These are phyloP conservation scores for Pestalotiopsis sp. DNA, from an alignment of 2,329 filamentous ascomycete species.

Conservation along the genomic window DNA sequence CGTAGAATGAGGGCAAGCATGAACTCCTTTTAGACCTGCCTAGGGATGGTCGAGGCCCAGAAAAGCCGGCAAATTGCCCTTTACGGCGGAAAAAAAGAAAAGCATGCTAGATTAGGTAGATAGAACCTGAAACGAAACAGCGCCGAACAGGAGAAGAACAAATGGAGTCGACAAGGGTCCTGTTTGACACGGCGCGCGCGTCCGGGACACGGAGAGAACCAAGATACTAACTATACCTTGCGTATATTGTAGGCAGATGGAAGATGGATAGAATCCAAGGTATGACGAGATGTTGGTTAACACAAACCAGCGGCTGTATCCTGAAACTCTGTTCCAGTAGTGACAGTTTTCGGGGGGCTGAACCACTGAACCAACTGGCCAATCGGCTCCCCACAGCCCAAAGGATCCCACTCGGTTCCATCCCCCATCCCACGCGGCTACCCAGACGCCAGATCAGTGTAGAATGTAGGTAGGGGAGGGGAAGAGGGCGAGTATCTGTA, in stretches of 20 bases:
- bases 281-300: not conserved
- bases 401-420: not conserved
- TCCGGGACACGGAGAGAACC: not conserved
- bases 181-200: not conserved
- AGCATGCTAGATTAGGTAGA: not conserved
- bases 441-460: not conserved
- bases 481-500: not conserved
- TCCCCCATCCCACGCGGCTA: not conserved
- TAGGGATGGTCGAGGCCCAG: not conserved
- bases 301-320: not conserved
- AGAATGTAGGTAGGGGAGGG: not conserved
- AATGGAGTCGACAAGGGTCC: not conserved
- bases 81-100: not conserved
- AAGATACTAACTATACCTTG: not conserved
- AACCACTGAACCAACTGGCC: not conserved
- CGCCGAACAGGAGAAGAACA: not conserved
- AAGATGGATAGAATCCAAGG: no score
- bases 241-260: not conserved
- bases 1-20: not conserved
- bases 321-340: not conserved
- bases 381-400: slow-evolving; percentile 1
- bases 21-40: not conserved
- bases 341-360: not conserved
- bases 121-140: not conserved
- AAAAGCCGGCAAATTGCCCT: not conserved